A percentile compares a stretch with the other conserved stretches of the same genome.
Evolutionary conservation across 805 yeast genomes (phyloP).

Genomic region (Blastobotrys peoriensis): DNA sequence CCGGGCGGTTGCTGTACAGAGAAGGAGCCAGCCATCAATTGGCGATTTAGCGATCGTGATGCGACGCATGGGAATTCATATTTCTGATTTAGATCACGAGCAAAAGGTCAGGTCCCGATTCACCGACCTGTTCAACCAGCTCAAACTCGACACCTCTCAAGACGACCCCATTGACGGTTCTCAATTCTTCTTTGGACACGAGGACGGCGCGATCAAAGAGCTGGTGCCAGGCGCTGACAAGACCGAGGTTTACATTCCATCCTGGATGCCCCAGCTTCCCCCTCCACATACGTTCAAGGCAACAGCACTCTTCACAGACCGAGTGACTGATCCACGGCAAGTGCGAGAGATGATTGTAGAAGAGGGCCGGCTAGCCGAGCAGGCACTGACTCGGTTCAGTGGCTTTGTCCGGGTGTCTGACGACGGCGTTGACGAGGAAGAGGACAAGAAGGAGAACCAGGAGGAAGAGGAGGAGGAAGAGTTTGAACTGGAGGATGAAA

Average conservation of each 20-base stretch:
- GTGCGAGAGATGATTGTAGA: conserved; percentile 67
- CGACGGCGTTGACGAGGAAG: conserved; percentile 12
- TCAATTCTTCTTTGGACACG: conserved; percentile 48
- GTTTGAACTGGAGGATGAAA: conserved; percentile 2
- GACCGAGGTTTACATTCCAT: conserved; percentile 48
- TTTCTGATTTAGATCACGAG: conserved; percentile 28
- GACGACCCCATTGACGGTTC: conserved; percentile 38
- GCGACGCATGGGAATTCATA: conserved; percentile 25
- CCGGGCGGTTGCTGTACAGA: conserved; percentile 27
- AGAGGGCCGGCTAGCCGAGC: conserved; percentile 77
- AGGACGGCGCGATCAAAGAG: conserved; percentile 44
- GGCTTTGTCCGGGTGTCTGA: conserved; percentile 20
- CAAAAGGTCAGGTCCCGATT: conserved; percentile 16
- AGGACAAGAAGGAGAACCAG: conserved; percentile 10
- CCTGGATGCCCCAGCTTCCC: conserved; percentile 82
- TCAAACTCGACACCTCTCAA: conserved; percentile 24
- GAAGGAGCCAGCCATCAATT: conserved; percentile 30
- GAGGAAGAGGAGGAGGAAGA: conserved; percentile 11
- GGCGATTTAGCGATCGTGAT: conserved; percentile 30
- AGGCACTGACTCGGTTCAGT: conserved; percentile 59
- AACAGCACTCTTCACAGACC: conserved; percentile 61
- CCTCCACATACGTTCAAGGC: conserved; percentile 88
- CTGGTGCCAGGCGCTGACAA: conserved; percentile 49
- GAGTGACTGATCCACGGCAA: conserved; percentile 62
- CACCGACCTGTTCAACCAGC: conserved; percentile 23